Evolutionary conservation across 169 alveolate species (phyloP), one percentile per base, ranked within the genome.

Genomic region (Plasmodium yoelii): DNA sequence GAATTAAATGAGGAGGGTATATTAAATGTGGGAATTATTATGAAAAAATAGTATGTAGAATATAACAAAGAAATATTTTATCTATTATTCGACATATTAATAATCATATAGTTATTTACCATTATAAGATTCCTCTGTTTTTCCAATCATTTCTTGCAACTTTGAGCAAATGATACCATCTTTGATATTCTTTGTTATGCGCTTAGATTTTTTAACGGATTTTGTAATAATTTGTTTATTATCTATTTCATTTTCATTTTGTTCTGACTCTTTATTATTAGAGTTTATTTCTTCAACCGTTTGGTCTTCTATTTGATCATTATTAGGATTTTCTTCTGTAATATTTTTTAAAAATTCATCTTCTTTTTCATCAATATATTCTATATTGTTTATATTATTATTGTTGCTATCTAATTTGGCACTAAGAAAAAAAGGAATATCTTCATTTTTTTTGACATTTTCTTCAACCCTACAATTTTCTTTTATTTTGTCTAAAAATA

Each of bases 381-480:
- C 82, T 34, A 80, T 67, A 64, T 80, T 49, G 42, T 34, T 34
- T 34, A 34, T 34, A 34, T 34, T 34, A 34, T 34, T 34, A 34
- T 34, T 34, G 42, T 34, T 34, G 51, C 12, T 80, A 46, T 80
- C 80, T 34, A 80, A 57, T 47, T 80, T 53, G 15, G 90, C 80
- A 15, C 65, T 80, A 15, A 80, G 82, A 61, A 80, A 80, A 60
- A 80, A 80, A 13, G 90, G 90, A 18, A 80, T 65, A 42, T 80
- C 82, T 53, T 80, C 73, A 42, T 80, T 80, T 65, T 56, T 80
- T 49, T 80, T 80, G 18, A 80, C 80, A 56, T 57, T 80, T 69
- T 80, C 82, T 53, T 80, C 82, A 6, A 80, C 82, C 49, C 44
- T 80, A 59, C 90, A 80, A 0, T 80, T 80, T 34, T 80, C 90